phyloP scores from a whole-genome alignment of 805 yeast genomes.

The Barnettozyma vustinii region DNA sequence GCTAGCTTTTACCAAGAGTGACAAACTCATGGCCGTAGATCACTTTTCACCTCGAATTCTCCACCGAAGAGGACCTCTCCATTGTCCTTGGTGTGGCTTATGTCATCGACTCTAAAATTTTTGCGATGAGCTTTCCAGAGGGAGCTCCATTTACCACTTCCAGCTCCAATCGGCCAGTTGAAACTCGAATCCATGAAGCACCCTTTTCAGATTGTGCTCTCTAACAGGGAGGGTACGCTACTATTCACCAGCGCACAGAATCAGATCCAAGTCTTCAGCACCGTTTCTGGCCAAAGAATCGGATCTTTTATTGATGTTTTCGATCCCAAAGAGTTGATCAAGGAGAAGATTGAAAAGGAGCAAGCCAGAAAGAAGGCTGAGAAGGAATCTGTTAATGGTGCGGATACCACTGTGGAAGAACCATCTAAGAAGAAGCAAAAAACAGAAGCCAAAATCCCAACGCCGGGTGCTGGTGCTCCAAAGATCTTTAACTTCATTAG shows the following conservation, averaged over 20 bases:
- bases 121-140: neutral
- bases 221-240: conserved; percentile 39
- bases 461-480: conserved; percentile 67
- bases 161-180: neutral
- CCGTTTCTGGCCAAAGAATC: conserved; percentile 34
- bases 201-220: conserved; percentile 57
- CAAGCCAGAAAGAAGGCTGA: conserved; percentile 26
- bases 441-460: conserved; percentile 45
- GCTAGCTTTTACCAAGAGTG: neutral
- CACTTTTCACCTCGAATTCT: neutral
- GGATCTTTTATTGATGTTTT: conserved; percentile 63
- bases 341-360: conserved; percentile 42
- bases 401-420: conserved; percentile 12
- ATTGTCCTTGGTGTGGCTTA: neutral
- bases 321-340: conserved; percentile 40
- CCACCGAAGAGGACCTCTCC: neutral
- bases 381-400: conserved; percentile 10
- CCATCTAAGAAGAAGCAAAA: conserved; percentile 31
- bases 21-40: too few species aligned
- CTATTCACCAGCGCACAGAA: conserved; percentile 57
- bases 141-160: neutral
- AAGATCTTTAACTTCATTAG: conserved; percentile 64
- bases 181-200: conserved; percentile 44
- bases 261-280: conserved; percentile 46
- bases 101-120: neutral